Evolutionary conservation across 2,329 filamentous ascomycete genomes (phyloP).

Genomic region (Trichoderma aggressivum): DNA sequence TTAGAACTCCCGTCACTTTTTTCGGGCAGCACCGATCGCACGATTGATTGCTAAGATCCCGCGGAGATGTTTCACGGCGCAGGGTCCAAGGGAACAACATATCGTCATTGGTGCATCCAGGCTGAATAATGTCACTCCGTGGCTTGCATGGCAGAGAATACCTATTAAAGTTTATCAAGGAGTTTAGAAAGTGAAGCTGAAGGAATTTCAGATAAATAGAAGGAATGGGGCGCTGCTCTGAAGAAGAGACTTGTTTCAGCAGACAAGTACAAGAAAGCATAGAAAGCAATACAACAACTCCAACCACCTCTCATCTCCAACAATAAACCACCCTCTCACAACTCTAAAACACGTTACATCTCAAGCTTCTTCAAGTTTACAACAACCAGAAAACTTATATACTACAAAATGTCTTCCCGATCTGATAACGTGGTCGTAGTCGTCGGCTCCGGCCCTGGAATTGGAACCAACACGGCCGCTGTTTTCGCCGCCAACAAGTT

Average conservation of each 20-base stretch:
- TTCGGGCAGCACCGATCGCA: background rate
- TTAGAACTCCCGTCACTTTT: background rate
- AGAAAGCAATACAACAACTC: background rate
- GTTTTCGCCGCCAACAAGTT: conserved; percentile 81
- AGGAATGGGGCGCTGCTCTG: background rate
- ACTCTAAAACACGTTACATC: background rate
- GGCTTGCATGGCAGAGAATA: background rate
- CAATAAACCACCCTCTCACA: background rate
- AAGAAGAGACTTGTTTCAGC: background rate
- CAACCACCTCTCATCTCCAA: background rate
- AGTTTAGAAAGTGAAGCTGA: background rate
- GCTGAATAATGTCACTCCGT: background rate
- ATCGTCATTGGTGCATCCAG: conserved; percentile 1
- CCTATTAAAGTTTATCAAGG: background rate
- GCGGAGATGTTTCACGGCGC: background rate
- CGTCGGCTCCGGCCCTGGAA: conserved; percentile 86
- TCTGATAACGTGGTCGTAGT: conserved; percentile 49
- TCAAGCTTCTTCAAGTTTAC: background rate
- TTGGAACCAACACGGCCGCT: conserved; percentile 85
- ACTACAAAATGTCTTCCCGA: background rate
- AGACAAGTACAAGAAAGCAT: background rate
- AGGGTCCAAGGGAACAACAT: background rate
- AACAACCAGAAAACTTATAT: background rate
- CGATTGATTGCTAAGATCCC: conserved; percentile 3
- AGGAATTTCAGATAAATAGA: background rate